These are phyloP conservation scores for Neofusicoccum umdonicola DNA, from an alignment of 2,329 filamentous ascomycete genomes.

Conservation along the genomic window DNA sequence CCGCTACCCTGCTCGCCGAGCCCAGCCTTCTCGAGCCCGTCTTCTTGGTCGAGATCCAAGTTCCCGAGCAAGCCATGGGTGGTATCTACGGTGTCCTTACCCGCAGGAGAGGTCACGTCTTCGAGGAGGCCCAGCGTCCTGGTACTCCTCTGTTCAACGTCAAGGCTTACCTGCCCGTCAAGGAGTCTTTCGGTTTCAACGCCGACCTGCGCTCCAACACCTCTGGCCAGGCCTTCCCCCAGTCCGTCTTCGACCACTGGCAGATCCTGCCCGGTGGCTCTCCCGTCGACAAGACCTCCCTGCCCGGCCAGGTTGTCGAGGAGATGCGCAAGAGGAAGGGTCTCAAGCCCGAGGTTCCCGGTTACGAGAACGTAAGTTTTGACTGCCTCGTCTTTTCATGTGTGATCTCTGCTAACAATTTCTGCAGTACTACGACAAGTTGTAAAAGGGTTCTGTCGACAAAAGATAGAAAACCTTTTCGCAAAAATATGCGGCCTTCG, in stretches of 20 bases:
- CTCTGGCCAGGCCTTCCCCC: constrained; percentile 97
- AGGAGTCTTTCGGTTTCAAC: constrained; percentile 99
- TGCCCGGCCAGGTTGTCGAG: constrained; percentile 79
- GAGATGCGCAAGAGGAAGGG: constrained; percentile 99
- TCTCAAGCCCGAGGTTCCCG: constrained; percentile 93
- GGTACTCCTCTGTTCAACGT: constrained; percentile 99
- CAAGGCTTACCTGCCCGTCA: constrained; percentile 95
- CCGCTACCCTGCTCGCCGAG: constrained; percentile 83
- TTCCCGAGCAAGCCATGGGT: constrained; percentile 97
- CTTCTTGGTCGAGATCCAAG: constrained; percentile 99
- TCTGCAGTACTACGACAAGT: constrained; percentile 94
- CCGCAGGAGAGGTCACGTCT: constrained; percentile 97
- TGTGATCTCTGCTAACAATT: constrained; percentile 40
- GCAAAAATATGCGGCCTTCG: constrained; percentile 25
- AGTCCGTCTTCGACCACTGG: constrained; percentile 99
- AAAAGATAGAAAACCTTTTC: constrained; percentile 44
- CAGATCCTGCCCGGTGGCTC: constrained; percentile 92
- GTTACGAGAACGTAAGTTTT: constrained; percentile 86
- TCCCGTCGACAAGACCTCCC: constrained; percentile 76
- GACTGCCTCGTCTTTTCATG: background rate
- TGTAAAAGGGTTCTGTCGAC: constrained; percentile 62
- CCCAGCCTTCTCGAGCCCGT: constrained; percentile 93
- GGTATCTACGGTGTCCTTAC: constrained; percentile 99
- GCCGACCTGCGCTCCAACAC: constrained; percentile 91
- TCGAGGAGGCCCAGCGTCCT: constrained; percentile 95